Conservation (phyloP, 2,329 filamentous ascomycete genomes). For the Claviceps pazoutovae region DNA sequence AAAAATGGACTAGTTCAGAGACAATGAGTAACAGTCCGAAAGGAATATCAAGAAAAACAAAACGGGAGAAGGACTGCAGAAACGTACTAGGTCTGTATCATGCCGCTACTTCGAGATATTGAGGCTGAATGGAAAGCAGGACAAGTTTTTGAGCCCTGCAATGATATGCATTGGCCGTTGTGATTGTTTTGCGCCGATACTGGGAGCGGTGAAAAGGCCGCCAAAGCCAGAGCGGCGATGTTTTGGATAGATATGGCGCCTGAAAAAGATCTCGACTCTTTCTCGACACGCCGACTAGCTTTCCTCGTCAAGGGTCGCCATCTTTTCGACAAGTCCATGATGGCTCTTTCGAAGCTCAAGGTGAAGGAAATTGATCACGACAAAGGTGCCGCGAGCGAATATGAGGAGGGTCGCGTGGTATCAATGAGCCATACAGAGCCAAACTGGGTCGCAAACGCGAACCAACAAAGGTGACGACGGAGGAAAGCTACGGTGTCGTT, state of each 20-base stretch:
- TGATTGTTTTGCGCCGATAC: conserved; percentile 22
- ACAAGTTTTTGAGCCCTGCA: conserved; percentile 56
- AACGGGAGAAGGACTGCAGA: neutral
- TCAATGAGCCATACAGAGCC: conserved; percentile 3
- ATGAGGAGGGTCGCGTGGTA: neutral
- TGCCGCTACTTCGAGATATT: conserved; percentile 46
- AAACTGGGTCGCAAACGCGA: neutral
- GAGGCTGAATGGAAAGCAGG: conserved; percentile 60
- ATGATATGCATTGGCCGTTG: conserved; percentile 42
- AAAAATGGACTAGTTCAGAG: conserved; percentile 59
- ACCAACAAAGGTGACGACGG: neutral
- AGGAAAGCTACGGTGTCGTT: conserved; percentile 15
- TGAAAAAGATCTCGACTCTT: neutral
- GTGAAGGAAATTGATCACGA: neutral
- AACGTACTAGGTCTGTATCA: conserved; percentile 52
- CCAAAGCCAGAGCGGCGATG: conserved; percentile 11
- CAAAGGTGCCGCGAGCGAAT: neutral
- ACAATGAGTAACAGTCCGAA: neutral
- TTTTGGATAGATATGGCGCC: neutral
- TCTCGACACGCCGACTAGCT: neutral
- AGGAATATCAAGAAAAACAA: neutral
- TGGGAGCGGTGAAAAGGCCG: conserved; percentile 15
- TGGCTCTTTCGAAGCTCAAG: neutral
- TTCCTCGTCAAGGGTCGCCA: neutral
- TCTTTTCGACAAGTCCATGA: neutral